A percentile compares a stretch with the other conserved stretches of the same genome.
phyloP scores from a whole-genome alignment of 371 early-diverging fungal genomes.

The Syncephalastrum monosporum region DNA sequence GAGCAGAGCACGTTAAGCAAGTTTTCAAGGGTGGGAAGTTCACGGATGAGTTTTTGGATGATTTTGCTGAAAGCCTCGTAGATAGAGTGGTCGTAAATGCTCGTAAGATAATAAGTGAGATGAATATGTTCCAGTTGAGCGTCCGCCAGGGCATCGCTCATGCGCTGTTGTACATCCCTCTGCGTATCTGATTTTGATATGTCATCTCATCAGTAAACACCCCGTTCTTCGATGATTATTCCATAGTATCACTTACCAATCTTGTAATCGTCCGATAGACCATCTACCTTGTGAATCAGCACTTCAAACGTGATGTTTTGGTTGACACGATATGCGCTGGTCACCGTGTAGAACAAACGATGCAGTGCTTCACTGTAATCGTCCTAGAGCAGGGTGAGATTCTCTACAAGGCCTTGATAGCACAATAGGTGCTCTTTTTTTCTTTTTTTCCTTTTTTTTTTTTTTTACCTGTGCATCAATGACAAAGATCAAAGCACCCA shows the following conservation, averaged over 20 bases:
- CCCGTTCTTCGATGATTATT: background rate
- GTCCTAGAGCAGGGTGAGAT: constrained; percentile 51
- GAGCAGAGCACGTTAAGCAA: constrained; percentile 90
- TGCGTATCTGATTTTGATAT: constrained; percentile 70
- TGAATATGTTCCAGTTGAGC: constrained; percentile 79
- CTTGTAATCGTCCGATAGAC: constrained; percentile 91
- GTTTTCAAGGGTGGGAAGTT: constrained; percentile 88
- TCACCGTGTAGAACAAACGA: constrained; percentile 74
- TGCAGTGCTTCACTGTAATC: constrained; percentile 84
- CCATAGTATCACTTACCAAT: constrained; percentile 55
- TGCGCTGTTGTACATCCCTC: constrained; percentile 88
- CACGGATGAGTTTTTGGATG: constrained; percentile 88
- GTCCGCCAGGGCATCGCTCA: constrained; percentile 84
- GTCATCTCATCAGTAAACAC: background rate
- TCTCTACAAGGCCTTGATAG: background rate
- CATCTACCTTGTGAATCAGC: constrained; percentile 96
- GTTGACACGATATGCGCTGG: constrained; percentile 77
- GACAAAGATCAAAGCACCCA: constrained; percentile 87
- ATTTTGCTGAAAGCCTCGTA: constrained; percentile 96
- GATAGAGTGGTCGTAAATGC: constrained; percentile 93
- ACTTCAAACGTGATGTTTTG: constrained; percentile 87
- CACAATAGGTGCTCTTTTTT: background rate
- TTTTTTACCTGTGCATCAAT: constrained; percentile 85
- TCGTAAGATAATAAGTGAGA: constrained; percentile 85
- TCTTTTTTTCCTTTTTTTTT: background rate